A percentile compares a stretch with the other conserved stretches of the same genome.
Evolutionary conservation across 2,329 filamentous ascomycete genomes (phyloP).

Genomic region (Shiraia bambusicola): DNA sequence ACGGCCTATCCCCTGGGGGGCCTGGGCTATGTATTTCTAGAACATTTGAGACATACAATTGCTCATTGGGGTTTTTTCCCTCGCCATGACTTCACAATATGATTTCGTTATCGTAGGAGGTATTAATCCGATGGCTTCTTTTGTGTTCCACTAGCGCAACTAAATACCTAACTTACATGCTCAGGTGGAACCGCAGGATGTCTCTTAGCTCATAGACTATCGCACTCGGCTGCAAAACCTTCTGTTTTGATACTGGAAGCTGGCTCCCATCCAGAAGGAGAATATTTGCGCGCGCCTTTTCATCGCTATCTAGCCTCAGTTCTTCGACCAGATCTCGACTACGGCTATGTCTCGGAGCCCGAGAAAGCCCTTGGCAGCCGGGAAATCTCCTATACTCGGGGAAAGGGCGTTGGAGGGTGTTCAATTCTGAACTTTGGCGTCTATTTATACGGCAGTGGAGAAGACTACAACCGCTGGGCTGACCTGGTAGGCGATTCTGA

Average conservation of each 20-base stretch:
- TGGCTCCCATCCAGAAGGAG: constrained; percentile 54
- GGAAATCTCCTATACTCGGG: constrained; percentile 48
- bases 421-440: constrained; percentile 50
- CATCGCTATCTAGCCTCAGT: constrained; percentile 52
- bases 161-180: not conserved
- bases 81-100: constrained; percentile 22
- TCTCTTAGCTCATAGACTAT: constrained; percentile 56
- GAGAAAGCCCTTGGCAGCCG: constrained; percentile 42
- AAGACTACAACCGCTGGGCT: constrained; percentile 66
- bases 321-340: constrained; percentile 54
- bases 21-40: not conserved
- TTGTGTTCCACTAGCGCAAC: too few relatives aligned
- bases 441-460: constrained; percentile 52
- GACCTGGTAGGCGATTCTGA: constrained; percentile 56
- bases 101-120: constrained; percentile 49
- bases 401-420: constrained; percentile 54
- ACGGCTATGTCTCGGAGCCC: constrained; percentile 48
- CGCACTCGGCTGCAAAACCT: constrained; percentile 51
- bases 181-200: constrained; percentile 63
- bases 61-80: not conserved
- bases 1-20: not conserved
- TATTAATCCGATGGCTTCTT: constrained; percentile 16
- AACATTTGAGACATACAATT: not conserved
- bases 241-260: constrained; percentile 63
- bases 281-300: constrained; percentile 47